phyloP scores from a whole-genome alignment of 164 flowering plant genomes.

The Vitis riparia region DNA sequence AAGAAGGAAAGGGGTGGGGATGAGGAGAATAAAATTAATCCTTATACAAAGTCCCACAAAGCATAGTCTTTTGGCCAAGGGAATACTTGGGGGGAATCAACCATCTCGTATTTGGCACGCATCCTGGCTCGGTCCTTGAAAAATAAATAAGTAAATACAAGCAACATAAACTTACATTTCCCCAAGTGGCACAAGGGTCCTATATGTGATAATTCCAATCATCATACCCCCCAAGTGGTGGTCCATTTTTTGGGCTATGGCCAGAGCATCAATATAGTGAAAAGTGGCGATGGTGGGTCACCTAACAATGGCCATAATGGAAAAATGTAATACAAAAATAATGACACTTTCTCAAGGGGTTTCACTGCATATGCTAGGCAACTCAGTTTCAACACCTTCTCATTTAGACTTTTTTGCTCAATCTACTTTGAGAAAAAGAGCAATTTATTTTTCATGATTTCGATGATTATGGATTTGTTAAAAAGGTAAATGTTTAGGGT shows the following conservation, averaged over 20 bases:
- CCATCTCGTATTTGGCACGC: background rate
- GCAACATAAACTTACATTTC: background rate
- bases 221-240: background rate
- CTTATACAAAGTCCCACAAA: conserved; percentile 4
- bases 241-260: conserved; percentile 2
- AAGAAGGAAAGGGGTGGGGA: no score
- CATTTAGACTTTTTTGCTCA: background rate
- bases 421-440: background rate
- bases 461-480: background rate
- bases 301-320: conserved; percentile 6
- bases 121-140: background rate
- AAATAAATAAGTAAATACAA: no score
- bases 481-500: background rate
- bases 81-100: conserved; percentile 3
- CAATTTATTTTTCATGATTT: background rate
- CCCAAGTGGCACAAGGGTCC: background rate
- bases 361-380: background rate
- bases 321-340: background rate
- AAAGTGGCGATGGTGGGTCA: conserved; percentile 4
- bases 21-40: conserved; percentile 4
- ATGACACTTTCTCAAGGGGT: conserved; percentile 6
- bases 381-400: background rate
- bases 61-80: conserved; percentile 5
- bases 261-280: background rate
- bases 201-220: background rate